These are phyloP conservation scores for Backusella luteola DNA, from an alignment of 192 early-diverging fungal genomes.

Conservation along the genomic window DNA sequence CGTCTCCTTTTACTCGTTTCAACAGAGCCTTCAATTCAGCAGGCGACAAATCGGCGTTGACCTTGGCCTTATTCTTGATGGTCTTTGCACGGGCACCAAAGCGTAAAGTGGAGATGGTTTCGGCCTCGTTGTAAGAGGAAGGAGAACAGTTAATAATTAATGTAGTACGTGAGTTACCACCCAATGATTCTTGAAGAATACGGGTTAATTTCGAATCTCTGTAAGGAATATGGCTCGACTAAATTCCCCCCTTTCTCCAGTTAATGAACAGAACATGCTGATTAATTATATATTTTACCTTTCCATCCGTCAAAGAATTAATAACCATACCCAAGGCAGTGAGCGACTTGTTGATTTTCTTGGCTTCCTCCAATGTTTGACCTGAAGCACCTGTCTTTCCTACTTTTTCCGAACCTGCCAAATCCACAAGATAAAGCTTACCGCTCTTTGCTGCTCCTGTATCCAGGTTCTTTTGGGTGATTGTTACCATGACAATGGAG, in stretches of 20 bases:
- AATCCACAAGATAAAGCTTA: constrained; percentile 92
- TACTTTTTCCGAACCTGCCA: constrained; percentile 98
- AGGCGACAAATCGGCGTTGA: constrained; percentile 94
- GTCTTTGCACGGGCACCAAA: constrained; percentile 98
- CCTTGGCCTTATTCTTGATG: constrained; percentile 99
- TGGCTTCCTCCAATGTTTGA: constrained; percentile 98
- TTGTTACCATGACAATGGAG: constrained; percentile 95
- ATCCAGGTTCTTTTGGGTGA: constrained; percentile 89
- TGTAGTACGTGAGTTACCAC: constrained; percentile 98
- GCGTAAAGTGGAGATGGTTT: constrained; percentile 90
- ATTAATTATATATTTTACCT: constrained; percentile 51
- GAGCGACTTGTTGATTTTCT: constrained; percentile 99
- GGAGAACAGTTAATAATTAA: constrained; percentile 98
- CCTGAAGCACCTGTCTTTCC: constrained; percentile 98
- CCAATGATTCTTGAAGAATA: constrained; percentile 97
- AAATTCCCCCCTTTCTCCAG: neutral
- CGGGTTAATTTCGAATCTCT: constrained; percentile 98
- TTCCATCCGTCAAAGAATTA: constrained; percentile 97
- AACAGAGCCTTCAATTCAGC: constrained; percentile 94
- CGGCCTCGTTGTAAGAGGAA: constrained; percentile 94
- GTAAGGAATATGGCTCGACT: constrained; percentile 97
- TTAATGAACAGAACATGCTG: neutral
- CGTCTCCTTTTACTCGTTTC: constrained; percentile 83
- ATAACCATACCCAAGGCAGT: constrained; percentile 99
- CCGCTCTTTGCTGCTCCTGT: constrained; percentile 87